Base-by-base conservation (phyloP, 345 rosid species). In the Rubroshorea leprosula region DNA sequence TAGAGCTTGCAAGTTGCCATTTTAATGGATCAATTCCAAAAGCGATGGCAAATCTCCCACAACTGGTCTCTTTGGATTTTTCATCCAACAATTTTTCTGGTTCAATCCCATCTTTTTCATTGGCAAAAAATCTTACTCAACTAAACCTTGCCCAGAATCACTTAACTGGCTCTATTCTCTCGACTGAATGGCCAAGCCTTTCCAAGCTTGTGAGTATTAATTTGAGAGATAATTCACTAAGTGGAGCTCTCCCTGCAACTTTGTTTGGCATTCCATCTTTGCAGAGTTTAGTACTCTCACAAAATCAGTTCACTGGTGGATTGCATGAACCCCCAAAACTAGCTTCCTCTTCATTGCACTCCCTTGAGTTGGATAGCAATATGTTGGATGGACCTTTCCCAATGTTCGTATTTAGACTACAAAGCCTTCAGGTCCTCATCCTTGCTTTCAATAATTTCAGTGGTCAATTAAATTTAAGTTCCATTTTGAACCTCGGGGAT, bases 401-500 rank as follows among this genome's bases (percentile, higher is more conserved):
- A 0, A 26, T 0, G 2, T 71, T 18, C 0, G 0, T 78, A 7
- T 76, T 64, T 44, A 11, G 60, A 31, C 29, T 80, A 18, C 48
- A 0, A 22, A 50, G 56, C 3, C 81, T 78, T 0, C 61, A 16
- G 4, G 1, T 55, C 29, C 77, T 83, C 31, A 0, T 16, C 9
- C 82, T 76, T 51, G 65, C 78, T 35, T 78, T 14, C 51, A 82
- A 85, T 68, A 82, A 69, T 10, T 71, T 82, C 57, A 67, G 39
- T 20, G 83, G 80, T 52, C 27, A 74, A 0, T 15, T 76, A 11
- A 43, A 35, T 0, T 51, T 73, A 11, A 47, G 58, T 58, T 13
- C 4, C 38, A 13, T 78, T 69, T 59, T 12, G 11, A 41, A 13
- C 19, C 73, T 80, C 53, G 1, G 0, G 23, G 67, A 71, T 47